Percentiles rank a stretch among this genome's conserved stretches.
These are phyloP conservation scores for Globisporangium megalacanthum DNA, from an alignment of 352 stramenopile species.

Conservation along the genomic window DNA sequence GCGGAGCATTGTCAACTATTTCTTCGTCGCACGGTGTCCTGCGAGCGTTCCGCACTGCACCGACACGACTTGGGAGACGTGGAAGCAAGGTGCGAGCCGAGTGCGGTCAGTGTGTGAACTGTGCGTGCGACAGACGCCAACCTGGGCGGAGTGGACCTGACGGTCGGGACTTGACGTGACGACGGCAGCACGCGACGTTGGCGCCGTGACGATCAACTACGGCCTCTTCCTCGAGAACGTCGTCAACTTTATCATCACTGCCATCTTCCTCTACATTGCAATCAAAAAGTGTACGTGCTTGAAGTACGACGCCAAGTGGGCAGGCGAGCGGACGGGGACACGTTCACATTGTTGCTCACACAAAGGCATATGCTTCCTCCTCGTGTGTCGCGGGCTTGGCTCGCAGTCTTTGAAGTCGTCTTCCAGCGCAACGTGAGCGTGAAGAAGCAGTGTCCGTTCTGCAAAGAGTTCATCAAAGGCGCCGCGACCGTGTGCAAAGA, in stretches of 20 bases:
- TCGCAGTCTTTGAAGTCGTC: constrained; percentile 40
- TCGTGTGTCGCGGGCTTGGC: not conserved
- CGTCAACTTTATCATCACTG: constrained; percentile 71
- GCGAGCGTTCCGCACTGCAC: constrained; percentile 25
- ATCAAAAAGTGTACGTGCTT: constrained; percentile 53
- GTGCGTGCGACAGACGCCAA: not conserved
- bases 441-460: constrained; percentile 60
- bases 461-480: constrained; percentile 66
- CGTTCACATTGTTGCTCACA: not conserved
- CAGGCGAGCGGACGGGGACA: too few species aligned
- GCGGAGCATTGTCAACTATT: constrained; percentile 59
- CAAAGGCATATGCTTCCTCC: not conserved
- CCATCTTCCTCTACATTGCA: constrained; percentile 63
- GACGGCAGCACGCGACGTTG: constrained; percentile 38
- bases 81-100: constrained; percentile 38
- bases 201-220: constrained; percentile 67
- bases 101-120: too few species aligned
- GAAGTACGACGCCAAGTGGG: not conserved
- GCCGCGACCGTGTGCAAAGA: constrained; percentile 36
- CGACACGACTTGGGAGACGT: constrained; percentile 51
- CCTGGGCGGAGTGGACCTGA: not conserved
- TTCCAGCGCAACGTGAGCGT: constrained; percentile 59
- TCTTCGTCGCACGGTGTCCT: constrained; percentile 47
- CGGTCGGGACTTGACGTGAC: not conserved
- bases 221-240: constrained; percentile 62